Conservation (phyloP, 129 eudicot species). For the Rutidosis leptorrhynchoides region DNA sequence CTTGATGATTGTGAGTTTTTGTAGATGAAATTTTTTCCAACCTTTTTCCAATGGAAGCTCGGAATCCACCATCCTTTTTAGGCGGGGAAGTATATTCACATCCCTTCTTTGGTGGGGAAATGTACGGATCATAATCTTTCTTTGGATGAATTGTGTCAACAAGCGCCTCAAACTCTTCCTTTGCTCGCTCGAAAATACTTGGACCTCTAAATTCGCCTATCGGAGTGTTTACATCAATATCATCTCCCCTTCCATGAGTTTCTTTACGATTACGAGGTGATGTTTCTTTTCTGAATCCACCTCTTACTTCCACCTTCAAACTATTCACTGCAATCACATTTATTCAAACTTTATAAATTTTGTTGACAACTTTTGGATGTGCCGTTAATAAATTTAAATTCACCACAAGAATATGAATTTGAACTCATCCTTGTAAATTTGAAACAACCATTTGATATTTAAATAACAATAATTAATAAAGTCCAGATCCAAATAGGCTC, state of each 20-base stretch:
- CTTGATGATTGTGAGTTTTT: slow-evolving; percentile 30
- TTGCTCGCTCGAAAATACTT: slow-evolving; percentile 54
- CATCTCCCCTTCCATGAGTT: slow-evolving; percentile 56
- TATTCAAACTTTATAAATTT: not conserved
- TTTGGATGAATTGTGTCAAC: slow-evolving; percentile 52
- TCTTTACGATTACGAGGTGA: slow-evolving; percentile 54
- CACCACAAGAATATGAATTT: too few relatives aligned
- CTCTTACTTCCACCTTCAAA: slow-evolving; percentile 37
- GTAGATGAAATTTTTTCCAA: slow-evolving; percentile 33
- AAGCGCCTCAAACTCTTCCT: slow-evolving; percentile 66
- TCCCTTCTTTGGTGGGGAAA: slow-evolving; percentile 35
- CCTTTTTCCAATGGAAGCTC: slow-evolving; percentile 32
- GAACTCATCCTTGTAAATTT: too few relatives aligned
- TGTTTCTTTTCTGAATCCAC: slow-evolving; percentile 27
- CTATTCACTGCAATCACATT: not conserved
- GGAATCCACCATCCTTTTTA: slow-evolving; percentile 35
- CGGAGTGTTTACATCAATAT: slow-evolving; percentile 51
- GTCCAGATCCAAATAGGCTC: too few relatives aligned
- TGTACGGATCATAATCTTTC: slow-evolving; percentile 35
- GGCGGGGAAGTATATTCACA: slow-evolving; percentile 30
- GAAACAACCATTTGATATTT: too few relatives aligned
- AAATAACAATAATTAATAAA: too few relatives aligned
- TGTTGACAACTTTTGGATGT: too few relatives aligned
- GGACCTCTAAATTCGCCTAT: slow-evolving; percentile 57
- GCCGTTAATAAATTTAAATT: too few relatives aligned